A percentile compares a stretch with the other conserved stretches of the same genome.
Evolutionary conservation across 305 asterid species (phyloP).

Genomic region (Andrographis paniculata): DNA sequence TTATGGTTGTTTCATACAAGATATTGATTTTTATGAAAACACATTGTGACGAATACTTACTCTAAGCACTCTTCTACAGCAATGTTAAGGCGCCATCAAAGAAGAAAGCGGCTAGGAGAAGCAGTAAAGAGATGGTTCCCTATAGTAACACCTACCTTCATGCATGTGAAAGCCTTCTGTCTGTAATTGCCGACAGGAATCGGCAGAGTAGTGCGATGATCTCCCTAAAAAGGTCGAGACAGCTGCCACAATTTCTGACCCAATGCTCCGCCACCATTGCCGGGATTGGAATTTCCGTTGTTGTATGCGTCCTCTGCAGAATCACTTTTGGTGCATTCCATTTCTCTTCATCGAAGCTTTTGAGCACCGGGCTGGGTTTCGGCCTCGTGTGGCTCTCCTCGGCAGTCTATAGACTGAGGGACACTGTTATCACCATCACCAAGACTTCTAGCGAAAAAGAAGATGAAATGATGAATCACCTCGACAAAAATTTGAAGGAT

Average conservation of each 20-base stretch:
- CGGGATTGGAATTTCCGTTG: conserved; percentile 82
- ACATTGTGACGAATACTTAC: neutral
- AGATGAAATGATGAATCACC: conserved; percentile 48
- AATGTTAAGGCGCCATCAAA: conserved; percentile 35
- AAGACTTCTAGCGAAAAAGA: conserved; percentile 36
- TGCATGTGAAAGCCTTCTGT: conserved; percentile 84
- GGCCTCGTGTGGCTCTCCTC: conserved; percentile 89
- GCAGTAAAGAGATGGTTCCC: conserved; percentile 33
- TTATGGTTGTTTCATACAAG: neutral
- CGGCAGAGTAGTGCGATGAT: conserved; percentile 40
- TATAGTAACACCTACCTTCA: conserved; percentile 51
- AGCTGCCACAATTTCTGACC: conserved; percentile 60
- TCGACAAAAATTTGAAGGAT: conserved; percentile 57
- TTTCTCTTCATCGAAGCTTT: conserved; percentile 45
- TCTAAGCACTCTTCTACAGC: conserved; percentile 27
- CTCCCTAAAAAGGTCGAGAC: conserved; percentile 68
- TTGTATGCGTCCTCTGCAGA: conserved; percentile 54
- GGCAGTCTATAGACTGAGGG: conserved; percentile 71
- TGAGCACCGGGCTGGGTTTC: conserved; percentile 69
- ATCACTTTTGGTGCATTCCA: conserved; percentile 49
- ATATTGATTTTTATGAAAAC: neutral
- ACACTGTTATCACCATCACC: conserved; percentile 49
- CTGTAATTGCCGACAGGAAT: conserved; percentile 51
- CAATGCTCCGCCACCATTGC: conserved; percentile 81
- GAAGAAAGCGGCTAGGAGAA: conserved; percentile 31